Base-by-base conservation (phyloP, 257 asterid species). In the Sherardia arvensis region DNA sequence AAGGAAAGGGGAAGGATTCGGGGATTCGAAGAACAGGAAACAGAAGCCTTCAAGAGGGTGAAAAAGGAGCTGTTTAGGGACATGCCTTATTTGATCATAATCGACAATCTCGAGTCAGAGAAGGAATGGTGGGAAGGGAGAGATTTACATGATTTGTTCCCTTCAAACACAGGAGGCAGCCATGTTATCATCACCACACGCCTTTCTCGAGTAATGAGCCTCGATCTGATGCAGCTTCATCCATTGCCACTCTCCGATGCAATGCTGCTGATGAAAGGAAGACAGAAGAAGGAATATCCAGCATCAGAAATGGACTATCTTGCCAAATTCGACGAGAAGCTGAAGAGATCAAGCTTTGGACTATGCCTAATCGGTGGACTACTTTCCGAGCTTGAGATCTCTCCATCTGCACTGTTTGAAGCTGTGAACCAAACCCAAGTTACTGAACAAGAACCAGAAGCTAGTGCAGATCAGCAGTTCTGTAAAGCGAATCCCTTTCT, bases 71-170 rank as follows among this genome's bases (percentile, higher is more conserved):
- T 91, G 14, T 85, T 91, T 43, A 76, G 95, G 3, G 96, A 91
- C 71, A 83, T 83, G 86, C 98, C 98, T n/a, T 91, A 88, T 75
- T 69, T 91, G 30, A 70, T 91, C 20, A 81, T 91, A 8, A 84
- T 91, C 33, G 98, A 91, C 59, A 80, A 88, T 68, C 78, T 91
- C 25, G 95, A 91, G 67, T 75, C 82, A 0, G 95, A 91, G 71
- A 81, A 80, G 64, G 98, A 91, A 69, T 88, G 98, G 98, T 91
- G 98, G 96, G 95, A 91, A 49, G 96, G 91, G 1, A 91, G 84
- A 69, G 96, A 91, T 76, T 74, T 91, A 11, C 90, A 82, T 51
- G 95, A 91, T 58, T 71, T 91, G 45, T 78, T 91, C 14, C 98
- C 96, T 4, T 69, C 95, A 64, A 86, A 88, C 76, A 84, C 95